Evolutionary conservation across 805 yeast genomes (phyloP), one percentile per base, ranked within the genome.

Genomic region (Metschnikowia shivogae): DNA sequence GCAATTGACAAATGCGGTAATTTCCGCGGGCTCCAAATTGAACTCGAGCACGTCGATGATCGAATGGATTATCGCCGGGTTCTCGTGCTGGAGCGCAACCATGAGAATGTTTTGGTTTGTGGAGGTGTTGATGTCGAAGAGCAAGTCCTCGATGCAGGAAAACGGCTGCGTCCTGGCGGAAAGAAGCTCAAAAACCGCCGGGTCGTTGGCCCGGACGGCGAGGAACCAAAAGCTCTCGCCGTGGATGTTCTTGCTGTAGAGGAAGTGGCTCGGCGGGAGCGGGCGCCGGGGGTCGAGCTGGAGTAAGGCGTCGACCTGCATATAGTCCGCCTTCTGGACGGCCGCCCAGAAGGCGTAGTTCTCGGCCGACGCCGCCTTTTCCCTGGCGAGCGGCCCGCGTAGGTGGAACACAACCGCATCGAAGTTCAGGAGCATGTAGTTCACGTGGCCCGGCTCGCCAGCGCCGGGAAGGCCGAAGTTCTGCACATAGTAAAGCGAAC

Each of bases 371-470:
- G 68, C 58, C 1, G 54, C 47, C 3, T 64, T 56, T 39, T 84
- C 61, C 3, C 64, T 63, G 7, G 65, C 37, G 3, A 44, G 30
- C 1, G 60, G 42, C 1, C 47, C 47, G 13, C 62, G 58, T 13
- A 89, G 68, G 56, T 84, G 92, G 45, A 68, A 78, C 7, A 88
- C 57, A 0, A 87, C 95, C 0, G 89, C 96, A 55, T 89, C 96
- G 36, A 89, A 69, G 5, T 96, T 88, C 36, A 96, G 84, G 11
- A 89, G 53, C 1, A 89, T 82, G 60, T 92, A 92, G 9, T 87
- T 95, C 27, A 77, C 61, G 20, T 78, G 69, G 0, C 96, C 96
- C 33, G 71, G 72, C n/a, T 57, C 54, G 17, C 32, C 33, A 19
- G 29, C n/a, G 30, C 13, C 29, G 22, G 34, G 20, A 2, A 66